Base-by-base conservation (phyloP, 1,139 yeast species). In the Kurtzmaniella quercitrusa region DNA sequence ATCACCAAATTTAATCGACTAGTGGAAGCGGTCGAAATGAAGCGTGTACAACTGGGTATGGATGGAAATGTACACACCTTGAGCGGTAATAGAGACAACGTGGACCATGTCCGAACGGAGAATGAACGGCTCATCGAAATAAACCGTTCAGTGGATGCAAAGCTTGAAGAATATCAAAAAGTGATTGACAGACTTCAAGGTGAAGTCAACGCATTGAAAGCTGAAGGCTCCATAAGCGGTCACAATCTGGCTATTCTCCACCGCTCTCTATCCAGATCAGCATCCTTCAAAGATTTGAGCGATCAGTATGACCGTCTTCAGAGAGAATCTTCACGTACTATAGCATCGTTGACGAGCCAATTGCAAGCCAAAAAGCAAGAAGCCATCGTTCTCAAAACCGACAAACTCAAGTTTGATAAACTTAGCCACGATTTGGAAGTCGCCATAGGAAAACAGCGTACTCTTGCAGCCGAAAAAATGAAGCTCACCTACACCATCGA, bases 381-480 rank as follows among this genome's bases (percentile, higher is more conserved):
- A 49, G 42, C 62, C 36, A 33, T 53, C 41, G 25, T 38, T 0
- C 46, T 54, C 11, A 58, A 53, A 33, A 52, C 66, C 12, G 62
- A 62, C 42, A 53, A 34, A 44, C 52, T 24, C 52, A 53, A 9
- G 34, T 44, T 59, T 15, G 72, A 69, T 12, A 66, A 61, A 44
- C 49, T 68, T 3, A 64, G 65, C 34, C 66, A 63, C 34, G 77
- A 73, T 21, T 58, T 77, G 37, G 69, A 72, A 25, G 51, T 56
- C 5, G 74, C 81, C 0, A 66, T 70, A 8, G 74, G 76, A 23
- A 77, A 75, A 49, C 79, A 77, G 47, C 57, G 81, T 39, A 58
- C 66, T 3, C 57, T 72, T 38, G 70, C 71, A 34, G 74, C 81
- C 3, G 85, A 79, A 48, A 77, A 75, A 48, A 67, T 72, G 19